Base-by-base conservation (phyloP, 805 yeast species). In the Schizosaccharomyces osmophilus region DNA sequence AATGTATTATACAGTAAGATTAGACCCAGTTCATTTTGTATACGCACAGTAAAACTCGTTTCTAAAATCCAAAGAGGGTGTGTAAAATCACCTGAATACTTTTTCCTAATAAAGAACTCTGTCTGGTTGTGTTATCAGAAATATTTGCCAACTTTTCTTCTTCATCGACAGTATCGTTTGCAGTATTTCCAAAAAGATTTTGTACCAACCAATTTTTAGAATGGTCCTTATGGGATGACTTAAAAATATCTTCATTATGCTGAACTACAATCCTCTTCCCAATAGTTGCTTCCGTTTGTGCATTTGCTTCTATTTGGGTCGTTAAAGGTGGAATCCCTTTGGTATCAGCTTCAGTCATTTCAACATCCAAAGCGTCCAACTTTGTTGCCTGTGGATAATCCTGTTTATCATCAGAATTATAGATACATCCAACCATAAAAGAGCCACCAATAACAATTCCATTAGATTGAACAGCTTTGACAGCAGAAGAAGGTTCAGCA, bases 391-490 rank as follows among this genome's bases (percentile, higher is more conserved):
- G 57, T 6, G 26, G 5, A 51, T 29, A 11, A 17, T 15, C 22
- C 8, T 57, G 19, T 17, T n/a, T 24, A 9, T 57, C 43, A 19
- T 39, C 31, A 9, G 48, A 26, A 29, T 31, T 48, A 29, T 59
- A 59, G 11, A 84, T 70, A 78, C 95, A 71, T 68, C 95, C 81
- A 69, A 82, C 70, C 70, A 78, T 67, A 70, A 74, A 62, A 19
- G 48, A 43, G 0, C 86, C 90, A 61, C 83, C 84, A 67, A 83
- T 79, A 5, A 82, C 77, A 13, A 76, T 70, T 3, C 95, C 95
- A 68, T 87, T 85, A 68, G 88, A 95, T 65, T 85, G 82, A 55
- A 89, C 73, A 0, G 98, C 96, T 62, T 95, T 81, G 19, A 80
- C 70, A 1, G 95, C 96, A 9, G 89, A 78, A 1, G 83, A 74